phyloP scores from a whole-genome alignment of 345 rosid species.

The Eucalyptus erythrocorys region DNA sequence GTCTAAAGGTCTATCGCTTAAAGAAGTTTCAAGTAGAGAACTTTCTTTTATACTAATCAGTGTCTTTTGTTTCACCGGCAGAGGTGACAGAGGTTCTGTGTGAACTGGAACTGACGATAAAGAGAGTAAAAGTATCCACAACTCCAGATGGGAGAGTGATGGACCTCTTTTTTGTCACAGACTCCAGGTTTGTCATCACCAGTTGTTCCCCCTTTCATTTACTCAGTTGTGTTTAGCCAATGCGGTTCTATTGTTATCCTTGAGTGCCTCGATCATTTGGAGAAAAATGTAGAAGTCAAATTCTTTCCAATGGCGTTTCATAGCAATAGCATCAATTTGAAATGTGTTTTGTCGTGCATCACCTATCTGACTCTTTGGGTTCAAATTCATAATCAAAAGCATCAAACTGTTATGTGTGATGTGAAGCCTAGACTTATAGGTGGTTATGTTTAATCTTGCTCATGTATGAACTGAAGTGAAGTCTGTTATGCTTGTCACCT shows the following conservation, averaged over 20 bases:
- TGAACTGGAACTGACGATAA: constrained; percentile 52
- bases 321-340: neutral
- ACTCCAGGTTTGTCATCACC: constrained; percentile 40
- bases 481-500: neutral
- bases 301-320: neutral
- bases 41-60: neutral
- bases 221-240: neutral
- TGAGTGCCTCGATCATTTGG: neutral
- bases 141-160: constrained; percentile 64
- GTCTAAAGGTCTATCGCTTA: neutral
- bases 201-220: neutral
- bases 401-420: neutral
- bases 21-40: neutral
- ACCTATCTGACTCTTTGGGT: neutral
- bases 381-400: neutral
- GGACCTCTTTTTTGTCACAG: constrained; percentile 63
- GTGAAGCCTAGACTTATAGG: neutral
- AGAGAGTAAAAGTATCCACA: constrained; percentile 56
- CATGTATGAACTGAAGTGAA: neutral
- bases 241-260: neutral
- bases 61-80: neutral
- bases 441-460: neutral
- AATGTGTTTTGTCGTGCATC: neutral
- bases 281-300: neutral
- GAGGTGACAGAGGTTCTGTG: constrained; percentile 61